Evolutionary conservation across 306 rosid genomes (phyloP).

Genomic region (Rubus parviflorus): DNA sequence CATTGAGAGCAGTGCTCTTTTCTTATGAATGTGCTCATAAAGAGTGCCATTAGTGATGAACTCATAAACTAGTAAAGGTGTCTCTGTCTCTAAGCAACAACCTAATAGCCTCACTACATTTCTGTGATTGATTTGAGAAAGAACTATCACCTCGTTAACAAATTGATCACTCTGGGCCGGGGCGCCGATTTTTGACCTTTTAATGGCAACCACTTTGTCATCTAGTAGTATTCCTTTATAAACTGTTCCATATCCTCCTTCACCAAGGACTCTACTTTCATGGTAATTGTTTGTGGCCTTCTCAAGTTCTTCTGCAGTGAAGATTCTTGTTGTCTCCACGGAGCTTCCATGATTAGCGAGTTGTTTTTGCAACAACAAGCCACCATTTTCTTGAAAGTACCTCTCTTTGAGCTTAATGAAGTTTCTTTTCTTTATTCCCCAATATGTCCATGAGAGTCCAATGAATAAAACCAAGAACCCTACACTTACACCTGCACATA

Average conservation of each 20-base stretch:
- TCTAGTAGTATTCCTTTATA: conserved; percentile 14
- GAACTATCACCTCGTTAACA: conserved; percentile 28
- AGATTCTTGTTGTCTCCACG: conserved; percentile 4
- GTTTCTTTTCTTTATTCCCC: conserved; percentile 9
- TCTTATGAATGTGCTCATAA: not conserved
- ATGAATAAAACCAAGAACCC: conserved; percentile 5
- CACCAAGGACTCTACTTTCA: not conserved
- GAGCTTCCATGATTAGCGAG: not conserved
- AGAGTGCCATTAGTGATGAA: not conserved
- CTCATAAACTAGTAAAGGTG: not conserved
- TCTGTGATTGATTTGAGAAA: conserved; percentile 27
- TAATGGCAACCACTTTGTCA: conserved; percentile 10
- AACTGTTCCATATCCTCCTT: conserved; percentile 16
- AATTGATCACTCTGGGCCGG: conserved; percentile 12
- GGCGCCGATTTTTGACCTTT: conserved; percentile 20
- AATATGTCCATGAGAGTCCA: not conserved
- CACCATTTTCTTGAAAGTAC: conserved; percentile 27
- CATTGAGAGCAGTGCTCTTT: not conserved
- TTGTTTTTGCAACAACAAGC: not conserved
- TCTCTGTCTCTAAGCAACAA: conserved; percentile 1
- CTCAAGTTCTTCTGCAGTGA: not conserved
- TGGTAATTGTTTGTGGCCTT: conserved; percentile 4
- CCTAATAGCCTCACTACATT: not conserved
- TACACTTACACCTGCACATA: conserved; percentile 9
- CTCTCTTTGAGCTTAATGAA: conserved; percentile 11